Base-by-base conservation (phyloP, 2,329 filamentous ascomycete genomes). In the Nothophaeocryptopus gaeumannii region DNA sequence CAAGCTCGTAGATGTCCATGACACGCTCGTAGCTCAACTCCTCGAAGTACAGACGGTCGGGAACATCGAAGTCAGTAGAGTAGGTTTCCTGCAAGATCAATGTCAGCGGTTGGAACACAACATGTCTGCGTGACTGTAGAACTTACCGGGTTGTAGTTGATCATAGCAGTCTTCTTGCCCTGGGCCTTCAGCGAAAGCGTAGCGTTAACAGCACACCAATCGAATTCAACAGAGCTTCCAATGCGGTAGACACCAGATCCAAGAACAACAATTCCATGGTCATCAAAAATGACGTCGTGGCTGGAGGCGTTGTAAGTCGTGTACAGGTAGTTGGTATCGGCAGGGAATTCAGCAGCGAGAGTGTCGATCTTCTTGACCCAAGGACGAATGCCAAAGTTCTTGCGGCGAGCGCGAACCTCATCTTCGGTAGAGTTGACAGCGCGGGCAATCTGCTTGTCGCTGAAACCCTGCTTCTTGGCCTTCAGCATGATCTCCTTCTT, bases 291-390 rank as follows among this genome's bases (percentile, higher is more conserved):
- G 41, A 97, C 88, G 71, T 97, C 93, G 74, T 97, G 92, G 12
- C 88, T 85, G 12, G 88, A 88, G 50, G 91, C 93, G 67, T 99
- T 97, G 78, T 99, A 99, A 29, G 93, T 97, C 2, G 92, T 97
- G 76, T 96, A 96, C 20, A 95, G 81, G 73, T 96, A 96, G 79
- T 96, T 96, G 53, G 91, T 96, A 59, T 93, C 81, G 36, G 90
- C 91, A 30, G 91, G 91, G 77, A 96, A 96, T 72, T 99, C 93
- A 36, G 93, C 93, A 61, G 93, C 93, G 53, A 99, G 80, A 14
- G 93, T 99, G 67, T 99, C 93, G 63, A 99, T 97, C 78, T 86
- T 95, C 85, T 97, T 99, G 50, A 99, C 93, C 81, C 89, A 99
- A 5, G 93, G 93, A 55, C 80, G 86, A 72, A 99, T 92, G 53